phyloP scores from a whole-genome alignment of 495 filamentous ascomycete genomes.

The Umbilicaria muhlenbergii region DNA sequence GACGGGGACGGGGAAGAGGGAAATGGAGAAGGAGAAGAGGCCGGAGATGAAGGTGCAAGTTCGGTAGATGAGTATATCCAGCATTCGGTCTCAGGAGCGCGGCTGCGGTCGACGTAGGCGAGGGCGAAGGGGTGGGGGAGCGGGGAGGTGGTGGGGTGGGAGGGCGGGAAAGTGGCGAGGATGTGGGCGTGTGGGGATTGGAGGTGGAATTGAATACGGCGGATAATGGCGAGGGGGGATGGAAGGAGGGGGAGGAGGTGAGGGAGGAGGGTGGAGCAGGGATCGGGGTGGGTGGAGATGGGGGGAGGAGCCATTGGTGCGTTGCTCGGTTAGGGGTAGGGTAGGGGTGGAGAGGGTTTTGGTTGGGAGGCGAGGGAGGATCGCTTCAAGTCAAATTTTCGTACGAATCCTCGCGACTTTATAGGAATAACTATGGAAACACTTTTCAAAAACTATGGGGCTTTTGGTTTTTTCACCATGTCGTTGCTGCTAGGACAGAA shows the following conservation, averaged over 20 bases:
- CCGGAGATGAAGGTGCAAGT: neutral
- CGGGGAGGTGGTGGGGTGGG: neutral
- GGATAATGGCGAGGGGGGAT: constrained; percentile 37
- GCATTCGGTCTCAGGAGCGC: constrained; percentile 42
- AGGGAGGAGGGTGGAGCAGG: constrained; percentile 22
- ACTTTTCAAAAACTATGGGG: too few relatives aligned
- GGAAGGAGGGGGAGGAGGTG: constrained; percentile 34
- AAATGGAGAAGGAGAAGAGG: too few relatives aligned
- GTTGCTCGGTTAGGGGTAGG: too few relatives aligned
- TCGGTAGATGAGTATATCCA: constrained; percentile 45
- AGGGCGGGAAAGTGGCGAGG: constrained; percentile 22
- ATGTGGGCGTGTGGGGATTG: constrained; percentile 24
- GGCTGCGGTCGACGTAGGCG: constrained; percentile 40
- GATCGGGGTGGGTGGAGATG: constrained; percentile 24
- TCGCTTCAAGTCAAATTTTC: too few relatives aligned
- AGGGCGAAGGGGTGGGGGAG: constrained; percentile 18
- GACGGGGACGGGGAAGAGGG: too few relatives aligned
- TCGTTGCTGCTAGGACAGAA: too few relatives aligned
- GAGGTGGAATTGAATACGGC: constrained; percentile 39
- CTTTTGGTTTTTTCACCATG: too few relatives aligned
- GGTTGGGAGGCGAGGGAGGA: too few relatives aligned
- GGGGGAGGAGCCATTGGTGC: neutral
- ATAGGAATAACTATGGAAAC: too few relatives aligned
- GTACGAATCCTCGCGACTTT: too few relatives aligned
- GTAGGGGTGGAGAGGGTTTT: too few relatives aligned